Evolutionary conservation across 2,329 filamentous ascomycete species (phyloP).

Genomic region (Alternaria ethzedia): DNA sequence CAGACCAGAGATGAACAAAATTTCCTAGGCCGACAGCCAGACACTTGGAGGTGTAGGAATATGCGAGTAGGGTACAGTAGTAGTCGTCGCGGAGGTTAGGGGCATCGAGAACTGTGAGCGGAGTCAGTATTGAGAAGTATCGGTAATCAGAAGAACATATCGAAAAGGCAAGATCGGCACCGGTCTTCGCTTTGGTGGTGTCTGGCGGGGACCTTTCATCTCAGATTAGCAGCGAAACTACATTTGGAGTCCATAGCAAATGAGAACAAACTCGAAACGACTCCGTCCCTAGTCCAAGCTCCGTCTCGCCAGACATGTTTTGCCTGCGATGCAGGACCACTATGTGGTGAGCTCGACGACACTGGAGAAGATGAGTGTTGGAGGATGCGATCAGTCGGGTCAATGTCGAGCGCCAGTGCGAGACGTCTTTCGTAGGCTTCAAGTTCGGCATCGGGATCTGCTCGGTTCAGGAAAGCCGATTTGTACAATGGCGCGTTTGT

Average conservation of each 20-base stretch:
- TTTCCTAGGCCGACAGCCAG: slow-evolving; percentile 84
- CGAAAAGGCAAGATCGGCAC: slow-evolving; percentile 80
- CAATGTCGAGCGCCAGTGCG: slow-evolving; percentile 80
- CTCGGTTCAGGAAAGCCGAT: slow-evolving; percentile 61
- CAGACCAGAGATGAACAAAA: slow-evolving; percentile 88
- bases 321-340: slow-evolving; percentile 4
- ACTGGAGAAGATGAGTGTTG: slow-evolving; percentile 35
- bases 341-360: slow-evolving; percentile 8
- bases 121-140: slow-evolving; percentile 40
- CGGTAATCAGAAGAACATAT: slow-evolving; percentile 53
- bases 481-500: slow-evolving; percentile 72
- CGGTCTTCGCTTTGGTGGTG: slow-evolving; percentile 39
- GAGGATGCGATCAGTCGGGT: slow-evolving; percentile 71
- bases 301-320: slow-evolving; percentile 50
- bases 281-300: slow-evolving; percentile 48
- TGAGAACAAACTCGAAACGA: slow-evolving; percentile 40
- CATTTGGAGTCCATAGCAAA: not conserved
- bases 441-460: slow-evolving; percentile 64
- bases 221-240: slow-evolving; percentile 10
- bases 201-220: slow-evolving; percentile 32
- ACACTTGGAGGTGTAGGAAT: slow-evolving; percentile 74
- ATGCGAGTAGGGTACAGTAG: slow-evolving; percentile 91
- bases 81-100: slow-evolving; percentile 91
- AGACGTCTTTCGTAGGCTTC: slow-evolving; percentile 76
- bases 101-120: slow-evolving; percentile 79